Evolutionary conservation across 148 eudicot genomes (phyloP), one percentile per base, ranked within the genome.

Genomic region (Fagopyrum tataricum): DNA sequence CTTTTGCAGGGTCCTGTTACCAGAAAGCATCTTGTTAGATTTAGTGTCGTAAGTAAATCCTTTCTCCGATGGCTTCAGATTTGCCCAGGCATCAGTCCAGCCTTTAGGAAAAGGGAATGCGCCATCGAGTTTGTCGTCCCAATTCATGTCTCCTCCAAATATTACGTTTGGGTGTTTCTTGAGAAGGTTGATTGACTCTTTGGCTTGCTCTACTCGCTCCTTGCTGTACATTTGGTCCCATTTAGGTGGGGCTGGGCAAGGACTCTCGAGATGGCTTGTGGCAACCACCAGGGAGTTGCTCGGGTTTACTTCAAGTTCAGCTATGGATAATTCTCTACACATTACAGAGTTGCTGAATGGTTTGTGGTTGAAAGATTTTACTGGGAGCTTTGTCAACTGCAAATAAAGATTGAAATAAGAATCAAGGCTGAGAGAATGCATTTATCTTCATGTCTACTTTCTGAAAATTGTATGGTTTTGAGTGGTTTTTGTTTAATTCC

Each of bases 121-220:
- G 4, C 99, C 97, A 49, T 91, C 97, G 58, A 76, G 76, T 49
- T 91, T 90, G 78, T 91, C 99, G 42, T 86, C 90, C 99, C 99
- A 95, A 75, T 95, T 95, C 99, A 91, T 91, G 77, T 91, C 97
- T 37, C 99, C 99, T 67, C 97, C 90, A 61, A 91, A 95, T 8
- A 91, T 79, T 53, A 78, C 92, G 37, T 95, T 95, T 0, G 74
- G 83, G 37, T 83, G 74, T 20, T 77, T 72, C 47, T 84, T 74
- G 21, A 95, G 97, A 41, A 74, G 37, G 20, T 49, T 78, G 20
- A 95, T 23, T 17, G 97, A 88, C 66, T 91, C 90, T 20, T 85
- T 84, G 17, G 94, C 97, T 66, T 95, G 99, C 9, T 40, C 53
- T 10, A 95, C 97, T 6, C 99, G 91, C 78, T 95, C 97, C 83